Percentiles rank a stretch among this genome's conserved stretches.
Conservation (phyloP, 2,329 filamentous ascomycete genomes). For the Colletotrichum endophyticum region DNA sequence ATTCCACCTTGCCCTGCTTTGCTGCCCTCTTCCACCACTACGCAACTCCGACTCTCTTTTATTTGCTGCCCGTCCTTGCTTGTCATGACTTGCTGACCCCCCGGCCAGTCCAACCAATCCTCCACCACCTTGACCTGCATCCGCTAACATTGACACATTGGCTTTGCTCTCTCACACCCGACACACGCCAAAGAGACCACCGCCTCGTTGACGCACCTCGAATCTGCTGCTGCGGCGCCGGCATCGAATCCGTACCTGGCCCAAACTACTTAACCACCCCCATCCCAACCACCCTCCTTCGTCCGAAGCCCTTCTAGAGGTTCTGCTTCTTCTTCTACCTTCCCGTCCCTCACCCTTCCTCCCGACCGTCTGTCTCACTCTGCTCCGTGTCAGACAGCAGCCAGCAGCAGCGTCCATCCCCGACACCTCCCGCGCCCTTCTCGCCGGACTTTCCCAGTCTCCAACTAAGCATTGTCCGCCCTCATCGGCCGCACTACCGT, state of each 20-base stretch:
- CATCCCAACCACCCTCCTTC: slow-evolving; percentile 13
- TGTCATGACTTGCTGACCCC: neutral
- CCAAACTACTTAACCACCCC: slow-evolving; percentile 8
- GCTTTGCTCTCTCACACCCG: neutral
- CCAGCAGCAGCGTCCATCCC: neutral
- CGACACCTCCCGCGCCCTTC: neutral
- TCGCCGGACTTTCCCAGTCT: neutral
- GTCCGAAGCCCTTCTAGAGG: neutral
- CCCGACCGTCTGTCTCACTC: neutral
- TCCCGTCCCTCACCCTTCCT: neutral
- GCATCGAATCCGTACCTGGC: neutral
- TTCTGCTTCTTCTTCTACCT: neutral
- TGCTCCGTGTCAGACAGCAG: neutral
- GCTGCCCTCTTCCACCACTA: neutral
- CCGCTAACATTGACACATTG: neutral
- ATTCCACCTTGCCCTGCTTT: neutral
- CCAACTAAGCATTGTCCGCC: neutral
- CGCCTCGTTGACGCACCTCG: neutral
- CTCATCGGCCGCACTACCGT: neutral
- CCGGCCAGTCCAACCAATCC: neutral
- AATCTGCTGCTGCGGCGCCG: neutral
- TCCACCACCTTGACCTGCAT: neutral
- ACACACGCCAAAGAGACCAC: neutral
- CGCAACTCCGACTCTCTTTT: neutral
- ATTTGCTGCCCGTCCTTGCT: neutral